These are phyloP conservation scores for Suillus brevipes DNA, from an alignment of 768 basidiomycete genomes.

Conservation along the genomic window DNA sequence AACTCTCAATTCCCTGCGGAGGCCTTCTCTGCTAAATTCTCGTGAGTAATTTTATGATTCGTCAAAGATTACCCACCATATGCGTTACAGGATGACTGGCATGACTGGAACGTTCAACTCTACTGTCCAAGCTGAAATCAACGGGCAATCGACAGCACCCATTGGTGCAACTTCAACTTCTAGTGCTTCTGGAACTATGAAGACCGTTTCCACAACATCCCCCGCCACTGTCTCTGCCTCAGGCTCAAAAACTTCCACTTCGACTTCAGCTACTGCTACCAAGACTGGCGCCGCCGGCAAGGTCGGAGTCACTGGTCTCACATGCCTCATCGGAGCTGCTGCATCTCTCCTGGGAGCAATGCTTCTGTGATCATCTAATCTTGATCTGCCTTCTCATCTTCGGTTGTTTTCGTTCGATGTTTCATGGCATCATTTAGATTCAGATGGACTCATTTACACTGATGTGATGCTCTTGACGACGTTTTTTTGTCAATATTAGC, in stretches of 20 bases:
- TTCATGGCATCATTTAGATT: not conserved
- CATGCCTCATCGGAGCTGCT: slow-evolving; percentile 22
- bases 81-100: slow-evolving; percentile 49
- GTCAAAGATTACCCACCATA: not conserved
- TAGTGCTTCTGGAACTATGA: slow-evolving; percentile 18
- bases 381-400: not conserved
- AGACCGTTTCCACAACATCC: not conserved
- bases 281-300: slow-evolving; percentile 21
- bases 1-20: slow-evolving; percentile 57
- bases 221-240: not conserved
- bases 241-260: slow-evolving; percentile 1
- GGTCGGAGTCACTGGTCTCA: slow-evolving; percentile 20
- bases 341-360: slow-evolving; percentile 24
- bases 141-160: slow-evolving; percentile 59
- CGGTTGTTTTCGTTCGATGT: not conserved
- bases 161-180: slow-evolving; percentile 41
- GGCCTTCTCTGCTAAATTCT: slow-evolving; percentile 80
- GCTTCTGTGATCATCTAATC: slow-evolving; percentile 18
- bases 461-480: slow-evolving; percentile 10
- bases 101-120: slow-evolving; percentile 75
- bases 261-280: slow-evolving; percentile 12
- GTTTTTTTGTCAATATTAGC: slow-evolving; percentile 8
- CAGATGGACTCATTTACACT: not conserved
- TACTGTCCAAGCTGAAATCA: slow-evolving; percentile 55
- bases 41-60: slow-evolving; percentile 43